Percentiles rank a stretch among this genome's conserved stretches.
Conservation (phyloP, 139 green algal species). For the Closterium sp. region DNA sequence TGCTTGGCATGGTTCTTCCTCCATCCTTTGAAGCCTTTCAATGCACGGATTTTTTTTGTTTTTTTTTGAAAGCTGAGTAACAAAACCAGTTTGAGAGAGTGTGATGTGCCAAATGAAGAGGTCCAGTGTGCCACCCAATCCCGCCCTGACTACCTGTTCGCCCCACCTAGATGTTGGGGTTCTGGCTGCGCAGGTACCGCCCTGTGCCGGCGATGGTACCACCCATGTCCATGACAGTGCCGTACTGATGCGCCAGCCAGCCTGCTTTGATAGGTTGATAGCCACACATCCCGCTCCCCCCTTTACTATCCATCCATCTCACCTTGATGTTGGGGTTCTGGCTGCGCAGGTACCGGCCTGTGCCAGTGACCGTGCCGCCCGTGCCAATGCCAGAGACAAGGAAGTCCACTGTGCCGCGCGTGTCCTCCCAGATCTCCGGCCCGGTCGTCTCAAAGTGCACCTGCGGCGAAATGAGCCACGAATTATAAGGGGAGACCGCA, state of each 20-base stretch:
- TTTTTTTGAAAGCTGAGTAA: no score
- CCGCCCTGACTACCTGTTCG: background rate
- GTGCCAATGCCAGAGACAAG: conserved; percentile 90
- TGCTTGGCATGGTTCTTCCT: no score
- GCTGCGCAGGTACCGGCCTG: conserved; percentile 87
- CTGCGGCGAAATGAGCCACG: background rate
- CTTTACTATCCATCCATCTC: no score
- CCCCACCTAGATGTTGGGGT: conserved; percentile 68
- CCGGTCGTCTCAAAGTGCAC: conserved; percentile 88
- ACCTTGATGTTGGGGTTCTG: conserved; percentile 63
- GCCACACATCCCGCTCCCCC: no score
- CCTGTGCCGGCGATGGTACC: conserved; percentile 93
- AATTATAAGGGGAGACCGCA: no score
- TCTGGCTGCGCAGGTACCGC: conserved; percentile 91
- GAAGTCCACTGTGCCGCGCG: conserved; percentile 85
- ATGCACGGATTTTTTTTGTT: no score
- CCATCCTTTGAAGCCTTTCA: no score
- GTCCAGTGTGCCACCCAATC: no score
- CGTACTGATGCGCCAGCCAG: no score
- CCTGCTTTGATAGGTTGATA: no score
- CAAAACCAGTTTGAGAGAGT: no score
- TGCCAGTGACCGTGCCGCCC: conserved; percentile 93
- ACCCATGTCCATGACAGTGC: conserved; percentile 77
- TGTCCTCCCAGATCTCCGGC: conserved; percentile 91
- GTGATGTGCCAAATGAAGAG: no score